Conservation (phyloP, 148 eudicot species). For the Spergularia marina region DNA sequence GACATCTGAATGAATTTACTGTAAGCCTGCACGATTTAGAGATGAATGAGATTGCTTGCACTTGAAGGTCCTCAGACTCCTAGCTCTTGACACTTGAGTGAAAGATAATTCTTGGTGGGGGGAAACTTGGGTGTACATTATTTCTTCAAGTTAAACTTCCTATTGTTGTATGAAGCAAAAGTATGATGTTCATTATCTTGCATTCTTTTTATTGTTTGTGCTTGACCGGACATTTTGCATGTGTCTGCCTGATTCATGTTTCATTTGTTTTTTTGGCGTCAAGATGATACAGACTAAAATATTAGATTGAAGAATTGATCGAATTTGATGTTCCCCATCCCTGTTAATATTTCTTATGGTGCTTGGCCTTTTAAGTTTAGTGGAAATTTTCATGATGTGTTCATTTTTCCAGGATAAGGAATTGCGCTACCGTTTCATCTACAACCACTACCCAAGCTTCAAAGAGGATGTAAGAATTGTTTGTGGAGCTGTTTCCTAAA, state of each 20-base stretch:
- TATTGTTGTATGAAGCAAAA: too few species aligned
- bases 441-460: constrained; percentile 80
- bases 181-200: not conserved
- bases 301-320: not conserved
- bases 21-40: not conserved
- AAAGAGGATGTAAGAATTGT: constrained; percentile 62
- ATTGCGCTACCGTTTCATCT: constrained; percentile 75
- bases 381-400: constrained; percentile 16
- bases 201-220: not conserved
- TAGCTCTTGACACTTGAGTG: not conserved
- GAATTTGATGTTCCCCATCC: not conserved
- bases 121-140: too few species aligned
- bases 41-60: not conserved
- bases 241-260: not conserved
- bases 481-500: not conserved
- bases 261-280: not conserved
- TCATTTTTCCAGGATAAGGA: constrained; percentile 65
- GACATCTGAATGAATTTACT: too few species aligned
- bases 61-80: not conserved
- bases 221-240: not conserved
- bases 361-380: not conserved
- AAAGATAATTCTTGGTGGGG: not conserved
- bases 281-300: not conserved
- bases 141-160: too few species aligned
- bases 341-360: not conserved